Percentiles rank a stretch among this genome's conserved stretches.
phyloP scores from a whole-genome alignment of 495 filamentous ascomycete species.

The Aspergillus wentii region DNA sequence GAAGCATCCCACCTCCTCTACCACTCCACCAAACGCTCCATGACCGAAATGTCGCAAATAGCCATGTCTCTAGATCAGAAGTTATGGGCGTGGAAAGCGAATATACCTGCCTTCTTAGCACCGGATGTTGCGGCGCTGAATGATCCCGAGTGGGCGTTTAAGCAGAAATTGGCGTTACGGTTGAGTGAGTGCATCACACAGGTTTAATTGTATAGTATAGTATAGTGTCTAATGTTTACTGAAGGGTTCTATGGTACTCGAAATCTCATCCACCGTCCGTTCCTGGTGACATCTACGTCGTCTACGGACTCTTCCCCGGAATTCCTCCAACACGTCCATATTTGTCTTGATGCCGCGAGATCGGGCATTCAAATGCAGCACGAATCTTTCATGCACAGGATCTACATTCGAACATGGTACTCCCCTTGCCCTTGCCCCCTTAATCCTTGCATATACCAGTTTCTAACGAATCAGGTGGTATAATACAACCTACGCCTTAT shows the following conservation, averaged over 20 bases:
- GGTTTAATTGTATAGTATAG: not conserved
- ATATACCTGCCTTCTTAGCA: conserved; percentile 11
- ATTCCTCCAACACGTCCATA: conserved; percentile 12
- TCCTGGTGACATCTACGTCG: conserved; percentile 16
- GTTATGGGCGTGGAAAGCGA: conserved; percentile 16
- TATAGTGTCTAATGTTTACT: not conserved
- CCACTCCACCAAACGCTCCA: conserved; percentile 15
- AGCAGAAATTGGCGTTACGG: conserved; percentile 21
- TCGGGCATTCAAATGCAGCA: conserved; percentile 24
- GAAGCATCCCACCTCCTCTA: conserved; percentile 24
- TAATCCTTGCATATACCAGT: not conserved
- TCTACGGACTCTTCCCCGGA: conserved; percentile 4
- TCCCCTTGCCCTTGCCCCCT: not conserved
- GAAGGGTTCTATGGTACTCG: conserved; percentile 24
- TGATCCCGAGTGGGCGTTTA: conserved; percentile 24
- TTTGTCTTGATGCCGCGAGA: conserved; percentile 18
- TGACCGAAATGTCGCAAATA: conserved; percentile 15
- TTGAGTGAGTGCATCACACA: conserved; percentile 6
- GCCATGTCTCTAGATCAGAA: conserved; percentile 17
- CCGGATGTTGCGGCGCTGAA: conserved; percentile 15
- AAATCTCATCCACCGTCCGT: conserved; percentile 20
- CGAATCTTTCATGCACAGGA: conserved; percentile 22
- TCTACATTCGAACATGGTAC: conserved; percentile 26
- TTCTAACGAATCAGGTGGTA: conserved; percentile 19
- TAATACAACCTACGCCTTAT: conserved; percentile 24